phyloP scores from a whole-genome alignment of 148 eudicot species.

The Rhododendron williamsianum region DNA sequence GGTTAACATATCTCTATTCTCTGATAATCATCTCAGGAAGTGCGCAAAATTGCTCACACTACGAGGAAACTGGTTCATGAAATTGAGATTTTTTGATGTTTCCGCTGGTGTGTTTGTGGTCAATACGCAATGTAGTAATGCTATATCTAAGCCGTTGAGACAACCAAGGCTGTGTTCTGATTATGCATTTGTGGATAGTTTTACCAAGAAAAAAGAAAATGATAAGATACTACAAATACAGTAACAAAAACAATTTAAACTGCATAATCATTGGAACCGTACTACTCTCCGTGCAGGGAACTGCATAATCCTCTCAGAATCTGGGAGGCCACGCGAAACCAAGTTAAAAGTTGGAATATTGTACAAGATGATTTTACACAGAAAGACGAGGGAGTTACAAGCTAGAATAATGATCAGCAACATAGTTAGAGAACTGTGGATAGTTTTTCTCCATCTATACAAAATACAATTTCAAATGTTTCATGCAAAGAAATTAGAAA shows the following conservation, averaged over 20 bases:
- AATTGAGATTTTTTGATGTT: not conserved
- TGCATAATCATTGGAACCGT: not conserved
- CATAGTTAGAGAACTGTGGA: not conserved
- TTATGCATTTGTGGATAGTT: not conserved
- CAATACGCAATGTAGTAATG: not conserved
- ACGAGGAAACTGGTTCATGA: not conserved
- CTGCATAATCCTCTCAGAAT: not conserved
- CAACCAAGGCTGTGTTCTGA: not conserved
- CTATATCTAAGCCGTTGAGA: not conserved
- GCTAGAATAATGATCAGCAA: not conserved
- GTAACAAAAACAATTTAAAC: too few species aligned
- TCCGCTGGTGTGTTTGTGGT: not conserved
- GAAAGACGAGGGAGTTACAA: not conserved
- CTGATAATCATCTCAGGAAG: not conserved
- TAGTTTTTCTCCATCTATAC: not conserved
- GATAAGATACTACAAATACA: not conserved
- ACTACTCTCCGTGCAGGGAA: not conserved
- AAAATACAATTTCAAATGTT: too few species aligned
- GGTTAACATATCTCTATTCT: not conserved
- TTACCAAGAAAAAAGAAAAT: too few species aligned
- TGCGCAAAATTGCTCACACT: not conserved
- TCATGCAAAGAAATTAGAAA: too few species aligned
- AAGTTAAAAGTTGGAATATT: not conserved
- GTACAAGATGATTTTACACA: too few species aligned
- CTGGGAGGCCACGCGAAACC: not conserved